Evolutionary conservation across 2,329 filamentous ascomycete species (phyloP).

Genomic region (Sclerotinia subarctica): DNA sequence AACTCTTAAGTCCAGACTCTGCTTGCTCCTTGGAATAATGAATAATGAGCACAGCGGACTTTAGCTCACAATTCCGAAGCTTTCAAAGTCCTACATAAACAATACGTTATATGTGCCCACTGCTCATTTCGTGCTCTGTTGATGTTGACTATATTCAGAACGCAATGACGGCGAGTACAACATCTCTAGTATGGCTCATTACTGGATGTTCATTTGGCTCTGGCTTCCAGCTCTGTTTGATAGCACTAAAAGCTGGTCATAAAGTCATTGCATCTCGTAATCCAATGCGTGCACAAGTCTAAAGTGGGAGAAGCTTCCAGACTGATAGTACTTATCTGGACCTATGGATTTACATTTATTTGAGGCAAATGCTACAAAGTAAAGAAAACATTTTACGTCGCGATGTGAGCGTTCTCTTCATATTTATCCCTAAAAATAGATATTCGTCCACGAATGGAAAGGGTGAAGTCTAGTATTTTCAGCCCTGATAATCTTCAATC

Average conservation of each 20-base stretch:
- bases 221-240: conserved; percentile 18
- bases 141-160: neutral
- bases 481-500: neutral
- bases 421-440: neutral
- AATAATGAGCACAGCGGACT: neutral
- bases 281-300: conserved; percentile 19
- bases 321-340: neutral
- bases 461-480: neutral
- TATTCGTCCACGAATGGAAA: neutral
- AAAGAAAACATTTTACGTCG: neutral
- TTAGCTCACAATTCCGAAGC: too few relatives aligned
- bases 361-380: neutral
- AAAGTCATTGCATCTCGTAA: conserved; percentile 33
- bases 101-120: too few relatives aligned
- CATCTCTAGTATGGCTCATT: conserved; percentile 23
- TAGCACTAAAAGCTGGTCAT: conserved; percentile 19
- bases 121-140: too few relatives aligned
- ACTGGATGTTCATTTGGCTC: conserved; percentile 27
- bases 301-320: neutral
- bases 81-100: neutral
- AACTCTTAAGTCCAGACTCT: neutral
- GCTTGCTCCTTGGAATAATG: neutral
- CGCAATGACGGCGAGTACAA: neutral
- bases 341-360: neutral
- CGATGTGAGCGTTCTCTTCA: neutral